Evolutionary conservation across 2,329 filamentous ascomycete species (phyloP).

Genomic region (Aureobasidium sp.): DNA sequence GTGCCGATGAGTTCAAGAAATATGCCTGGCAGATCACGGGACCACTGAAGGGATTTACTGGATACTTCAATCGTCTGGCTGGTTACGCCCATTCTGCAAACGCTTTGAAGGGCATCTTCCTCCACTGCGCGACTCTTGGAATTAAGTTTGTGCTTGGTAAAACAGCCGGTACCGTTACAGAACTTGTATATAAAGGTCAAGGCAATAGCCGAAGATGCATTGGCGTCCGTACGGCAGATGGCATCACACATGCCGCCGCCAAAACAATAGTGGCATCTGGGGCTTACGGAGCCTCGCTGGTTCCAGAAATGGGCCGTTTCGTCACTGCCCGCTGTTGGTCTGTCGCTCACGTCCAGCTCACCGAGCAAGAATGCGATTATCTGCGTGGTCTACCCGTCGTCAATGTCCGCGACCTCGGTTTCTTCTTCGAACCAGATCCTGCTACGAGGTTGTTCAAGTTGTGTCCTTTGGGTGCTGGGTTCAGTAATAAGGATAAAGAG

Average conservation of each 20-base stretch:
- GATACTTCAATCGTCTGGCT: slow-evolving; percentile 52
- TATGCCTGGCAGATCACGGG: slow-evolving; percentile 44
- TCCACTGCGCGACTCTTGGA: slow-evolving; percentile 34
- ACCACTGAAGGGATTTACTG: slow-evolving; percentile 45
- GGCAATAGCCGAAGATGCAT: not conserved
- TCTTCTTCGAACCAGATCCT: slow-evolving; percentile 57
- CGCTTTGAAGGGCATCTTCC: slow-evolving; percentile 43
- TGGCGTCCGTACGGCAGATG: not conserved
- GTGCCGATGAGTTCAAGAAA: slow-evolving; percentile 35
- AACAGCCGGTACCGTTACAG: not conserved
- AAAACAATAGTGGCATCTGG: slow-evolving; percentile 47
- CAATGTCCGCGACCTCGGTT: slow-evolving; percentile 46
- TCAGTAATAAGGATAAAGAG: slow-evolving; percentile 33
- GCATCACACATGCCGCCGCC: slow-evolving; percentile 19
- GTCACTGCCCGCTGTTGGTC: slow-evolving; percentile 53
- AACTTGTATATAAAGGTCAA: not conserved
- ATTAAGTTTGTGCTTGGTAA: slow-evolving; percentile 23
- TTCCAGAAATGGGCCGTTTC: slow-evolving; percentile 45
- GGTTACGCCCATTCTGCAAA: slow-evolving; percentile 53
- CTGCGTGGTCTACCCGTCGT: slow-evolving; percentile 55
- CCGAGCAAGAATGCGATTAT: slow-evolving; percentile 45
- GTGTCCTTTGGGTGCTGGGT: slow-evolving; percentile 53
- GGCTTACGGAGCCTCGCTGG: slow-evolving; percentile 41
- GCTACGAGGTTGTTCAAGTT: slow-evolving; percentile 53
- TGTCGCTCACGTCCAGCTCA: slow-evolving; percentile 54